These are phyloP conservation scores for Globisporangium canariense DNA, from an alignment of 352 stramenopile genomes.

Conservation along the genomic window DNA sequence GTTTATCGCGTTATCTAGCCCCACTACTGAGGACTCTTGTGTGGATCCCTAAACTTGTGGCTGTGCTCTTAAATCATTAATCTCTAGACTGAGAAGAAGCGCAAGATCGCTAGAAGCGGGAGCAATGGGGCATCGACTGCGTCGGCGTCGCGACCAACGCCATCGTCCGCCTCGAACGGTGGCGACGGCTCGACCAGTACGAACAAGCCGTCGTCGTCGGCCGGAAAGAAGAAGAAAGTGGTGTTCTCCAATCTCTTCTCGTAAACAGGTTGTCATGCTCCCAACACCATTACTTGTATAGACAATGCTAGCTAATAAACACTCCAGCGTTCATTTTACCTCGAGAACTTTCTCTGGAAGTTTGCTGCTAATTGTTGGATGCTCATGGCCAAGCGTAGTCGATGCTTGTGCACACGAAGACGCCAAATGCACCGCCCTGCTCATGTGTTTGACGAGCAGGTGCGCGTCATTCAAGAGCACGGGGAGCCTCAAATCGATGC, in stretches of 20 bases:
- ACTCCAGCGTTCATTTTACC: no score
- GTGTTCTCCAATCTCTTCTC: constrained; percentile 78
- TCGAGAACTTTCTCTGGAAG: no score
- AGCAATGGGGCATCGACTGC: constrained; percentile 5
- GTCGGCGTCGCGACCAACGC: constrained; percentile 4
- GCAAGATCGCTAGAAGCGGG: constrained; percentile 29
- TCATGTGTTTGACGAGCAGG: no score
- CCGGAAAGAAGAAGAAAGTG: constrained; percentile 76
- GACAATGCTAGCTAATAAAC: background rate
- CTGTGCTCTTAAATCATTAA: background rate
- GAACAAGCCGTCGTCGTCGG: constrained; percentile 25
- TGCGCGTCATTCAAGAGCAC: no score
- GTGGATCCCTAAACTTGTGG: background rate
- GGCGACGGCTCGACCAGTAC: constrained; percentile 6
- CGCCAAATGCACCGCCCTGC: no score
- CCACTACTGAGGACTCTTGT: background rate
- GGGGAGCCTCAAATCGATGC: no score
- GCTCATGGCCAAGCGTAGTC: no score
- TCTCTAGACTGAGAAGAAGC: constrained; percentile 59
- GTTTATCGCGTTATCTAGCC: background rate
- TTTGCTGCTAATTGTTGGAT: no score
- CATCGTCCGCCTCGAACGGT: constrained; percentile 3
- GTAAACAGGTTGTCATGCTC: constrained; percentile 15
- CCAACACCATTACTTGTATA: background rate
- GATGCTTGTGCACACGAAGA: no score